Percentiles rank a stretch among this genome's conserved stretches.
Conservation (phyloP, 768 basidiomycete genomes). For the Tylopilus balloui region DNA sequence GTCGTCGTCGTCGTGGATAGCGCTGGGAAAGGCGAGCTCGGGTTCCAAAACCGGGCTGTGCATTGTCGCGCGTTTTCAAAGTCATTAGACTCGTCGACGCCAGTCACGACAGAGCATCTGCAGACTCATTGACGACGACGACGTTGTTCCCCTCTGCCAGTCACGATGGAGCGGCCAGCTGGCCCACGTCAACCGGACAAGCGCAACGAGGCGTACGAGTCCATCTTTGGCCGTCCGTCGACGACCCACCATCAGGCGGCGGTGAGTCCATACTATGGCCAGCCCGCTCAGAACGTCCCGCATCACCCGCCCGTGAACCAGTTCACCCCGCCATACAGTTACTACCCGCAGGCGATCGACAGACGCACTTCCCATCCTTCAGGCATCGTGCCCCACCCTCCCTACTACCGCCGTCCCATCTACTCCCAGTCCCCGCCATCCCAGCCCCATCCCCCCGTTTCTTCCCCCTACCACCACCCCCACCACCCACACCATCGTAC, state of each 20-base stretch:
- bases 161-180: slow-evolving; percentile 48
- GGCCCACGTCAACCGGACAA: slow-evolving; percentile 67
- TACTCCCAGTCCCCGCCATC: slow-evolving; percentile 37
- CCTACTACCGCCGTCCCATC: slow-evolving; percentile 19
- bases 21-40: slow-evolving; percentile 8
- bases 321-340: slow-evolving; percentile 37
- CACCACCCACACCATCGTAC: slow-evolving; percentile 23
- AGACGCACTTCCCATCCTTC: slow-evolving; percentile 46
- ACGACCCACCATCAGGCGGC: slow-evolving; percentile 44
- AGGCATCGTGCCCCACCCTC: slow-evolving; percentile 30
- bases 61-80: slow-evolving; percentile 14
- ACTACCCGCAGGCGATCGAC: slow-evolving; percentile 40
- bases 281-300: slow-evolving; percentile 14
- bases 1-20: neutral
- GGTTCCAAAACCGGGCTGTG: slow-evolving; percentile 24
- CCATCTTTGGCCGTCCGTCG: slow-evolving; percentile 80
- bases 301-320: slow-evolving; percentile 25
- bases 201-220: slow-evolving; percentile 77
- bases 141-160: slow-evolving; percentile 1
- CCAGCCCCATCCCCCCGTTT: slow-evolving; percentile 16
- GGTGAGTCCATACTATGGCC: slow-evolving; percentile 12
- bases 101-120: neutral
- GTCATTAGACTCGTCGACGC: neutral
- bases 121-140: slow-evolving; percentile 1
- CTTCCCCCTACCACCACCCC: slow-evolving; percentile 15